Evolutionary conservation across 129 eudicot genomes (phyloP).

Genomic region (Lactuca sativa): DNA sequence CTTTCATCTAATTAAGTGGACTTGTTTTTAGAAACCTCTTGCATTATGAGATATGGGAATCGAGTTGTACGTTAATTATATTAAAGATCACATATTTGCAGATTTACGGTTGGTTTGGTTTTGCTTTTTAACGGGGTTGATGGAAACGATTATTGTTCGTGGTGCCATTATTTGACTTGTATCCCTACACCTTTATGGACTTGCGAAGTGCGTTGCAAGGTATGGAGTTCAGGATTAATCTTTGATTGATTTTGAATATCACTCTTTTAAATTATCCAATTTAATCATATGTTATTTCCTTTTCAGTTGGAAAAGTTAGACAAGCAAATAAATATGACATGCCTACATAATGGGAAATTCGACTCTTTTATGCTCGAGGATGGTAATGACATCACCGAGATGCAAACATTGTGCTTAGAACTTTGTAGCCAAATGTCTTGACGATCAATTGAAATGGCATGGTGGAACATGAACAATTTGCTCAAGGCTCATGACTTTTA

Average conservation of each 20-base stretch:
- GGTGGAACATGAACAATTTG: background rate
- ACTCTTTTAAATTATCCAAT: background rate
- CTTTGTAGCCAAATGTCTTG: conserved; percentile 41
- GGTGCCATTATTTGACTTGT: conserved; percentile 79
- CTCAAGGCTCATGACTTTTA: background rate
- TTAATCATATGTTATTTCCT: background rate
- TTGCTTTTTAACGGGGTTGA: conserved; percentile 50
- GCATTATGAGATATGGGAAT: background rate
- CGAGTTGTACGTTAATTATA: background rate
- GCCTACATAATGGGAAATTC: conserved; percentile 48
- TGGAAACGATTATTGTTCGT: conserved; percentile 65
- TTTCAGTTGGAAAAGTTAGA: conserved; percentile 44
- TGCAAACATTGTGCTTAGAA: conserved; percentile 50
- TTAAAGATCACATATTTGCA: conserved; percentile 20
- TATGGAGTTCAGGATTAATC: conserved; percentile 22
- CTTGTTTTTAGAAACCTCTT: background rate
- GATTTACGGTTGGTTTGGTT: conserved; percentile 47
- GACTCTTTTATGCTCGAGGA: conserved; percentile 28
- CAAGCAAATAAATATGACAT: conserved; percentile 49
- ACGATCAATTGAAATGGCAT: background rate
- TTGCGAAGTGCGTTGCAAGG: conserved; percentile 51
- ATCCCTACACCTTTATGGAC: conserved; percentile 74
- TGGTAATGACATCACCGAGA: conserved; percentile 24
- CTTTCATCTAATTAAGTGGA: background rate
- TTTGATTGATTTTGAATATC: background rate